Percentiles rank a stretch among this genome's conserved stretches.
phyloP scores from a whole-genome alignment of 179 eudicot species.

The Spinacia oleracea region DNA sequence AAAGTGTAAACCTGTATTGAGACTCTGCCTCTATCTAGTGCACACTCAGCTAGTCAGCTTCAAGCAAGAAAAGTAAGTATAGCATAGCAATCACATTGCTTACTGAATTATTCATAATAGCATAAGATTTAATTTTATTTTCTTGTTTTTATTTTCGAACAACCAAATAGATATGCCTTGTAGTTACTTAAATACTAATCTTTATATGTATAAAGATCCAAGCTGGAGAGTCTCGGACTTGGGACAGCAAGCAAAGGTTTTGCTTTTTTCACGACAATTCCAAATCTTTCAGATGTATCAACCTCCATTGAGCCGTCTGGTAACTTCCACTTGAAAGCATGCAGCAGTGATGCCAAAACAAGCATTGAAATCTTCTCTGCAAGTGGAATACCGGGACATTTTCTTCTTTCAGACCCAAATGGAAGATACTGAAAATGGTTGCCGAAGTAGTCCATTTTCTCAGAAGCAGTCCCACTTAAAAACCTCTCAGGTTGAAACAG shows the following conservation, averaged over 20 bases:
- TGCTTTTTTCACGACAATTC: slow-evolving; percentile 44
- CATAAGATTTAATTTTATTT: background rate
- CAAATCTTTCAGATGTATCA: slow-evolving; percentile 54
- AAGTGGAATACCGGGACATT: slow-evolving; percentile 52
- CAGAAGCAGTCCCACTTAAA: background rate
- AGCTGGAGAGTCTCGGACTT: slow-evolving; percentile 27
- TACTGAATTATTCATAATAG: background rate
- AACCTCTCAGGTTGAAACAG: slow-evolving; percentile 60
- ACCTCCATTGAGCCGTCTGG: slow-evolving; percentile 30
- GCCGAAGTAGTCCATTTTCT: slow-evolving; percentile 22
- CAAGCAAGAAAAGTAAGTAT: background rate
- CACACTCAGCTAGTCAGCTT: background rate
- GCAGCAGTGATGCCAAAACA: slow-evolving; percentile 50
- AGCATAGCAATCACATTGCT: background rate
- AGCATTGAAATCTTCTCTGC: slow-evolving; percentile 54
- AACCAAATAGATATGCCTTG: too few relatives aligned
- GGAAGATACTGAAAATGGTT: slow-evolving; percentile 42
- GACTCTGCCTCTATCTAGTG: too few relatives aligned
- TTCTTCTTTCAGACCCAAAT: slow-evolving; percentile 68
- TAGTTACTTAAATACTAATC: slow-evolving; percentile 17
- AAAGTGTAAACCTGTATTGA: too few relatives aligned
- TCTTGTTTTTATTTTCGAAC: background rate
- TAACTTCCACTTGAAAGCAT: slow-evolving; percentile 54
- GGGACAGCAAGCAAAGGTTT: slow-evolving; percentile 46
- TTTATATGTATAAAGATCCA: slow-evolving; percentile 21